Percentiles rank a stretch among this genome's conserved stretches.
These are phyloP conservation scores for Epichloe elymi DNA, from an alignment of 2,329 filamentous ascomycete species.

Conservation along the genomic window DNA sequence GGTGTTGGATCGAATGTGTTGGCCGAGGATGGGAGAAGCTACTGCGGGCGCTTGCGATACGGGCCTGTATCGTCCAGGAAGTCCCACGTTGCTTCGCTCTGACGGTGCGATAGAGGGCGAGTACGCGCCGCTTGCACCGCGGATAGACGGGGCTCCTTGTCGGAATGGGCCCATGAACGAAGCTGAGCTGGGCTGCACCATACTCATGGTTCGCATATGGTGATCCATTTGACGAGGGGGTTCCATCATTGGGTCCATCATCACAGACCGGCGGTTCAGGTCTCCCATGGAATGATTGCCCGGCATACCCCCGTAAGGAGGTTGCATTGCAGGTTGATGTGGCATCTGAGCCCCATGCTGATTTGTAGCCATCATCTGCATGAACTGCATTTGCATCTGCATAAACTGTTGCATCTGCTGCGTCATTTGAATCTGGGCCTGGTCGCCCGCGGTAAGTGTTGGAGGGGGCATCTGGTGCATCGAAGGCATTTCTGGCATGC, in stretches of 20 bases:
- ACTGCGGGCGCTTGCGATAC: conserved; percentile 51
- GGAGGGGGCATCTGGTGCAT: conserved; percentile 31
- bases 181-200: conserved; percentile 57
- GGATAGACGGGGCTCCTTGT: conserved; percentile 18
- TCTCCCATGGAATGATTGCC: conserved; percentile 31
- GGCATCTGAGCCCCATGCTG: conserved; percentile 20
- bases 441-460: conserved; percentile 47
- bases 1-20: conserved; percentile 19
- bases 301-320: conserved; percentile 14
- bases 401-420: conserved; percentile 80
- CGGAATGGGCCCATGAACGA: conserved; percentile 40
- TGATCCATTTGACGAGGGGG: conserved; percentile 26
- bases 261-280: conserved; percentile 31
- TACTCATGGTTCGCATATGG: conserved; percentile 62
- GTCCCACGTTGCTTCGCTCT: conserved; percentile 85
- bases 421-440: conserved; percentile 66
- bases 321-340: conserved; percentile 14
- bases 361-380: conserved; percentile 60
- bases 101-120: conserved; percentile 87
- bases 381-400: conserved; percentile 92
- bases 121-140: conserved; percentile 44
- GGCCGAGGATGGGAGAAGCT: conserved; percentile 15
- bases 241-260: conserved; percentile 34
- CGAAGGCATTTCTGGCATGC: conserved; percentile 14
- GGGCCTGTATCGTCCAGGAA: conserved; percentile 81